Evolutionary conservation across 1,284 basidiomycete genomes (phyloP), one percentile per base, ranked within the genome.

Genomic region (Phenoliferia sp.): DNA sequence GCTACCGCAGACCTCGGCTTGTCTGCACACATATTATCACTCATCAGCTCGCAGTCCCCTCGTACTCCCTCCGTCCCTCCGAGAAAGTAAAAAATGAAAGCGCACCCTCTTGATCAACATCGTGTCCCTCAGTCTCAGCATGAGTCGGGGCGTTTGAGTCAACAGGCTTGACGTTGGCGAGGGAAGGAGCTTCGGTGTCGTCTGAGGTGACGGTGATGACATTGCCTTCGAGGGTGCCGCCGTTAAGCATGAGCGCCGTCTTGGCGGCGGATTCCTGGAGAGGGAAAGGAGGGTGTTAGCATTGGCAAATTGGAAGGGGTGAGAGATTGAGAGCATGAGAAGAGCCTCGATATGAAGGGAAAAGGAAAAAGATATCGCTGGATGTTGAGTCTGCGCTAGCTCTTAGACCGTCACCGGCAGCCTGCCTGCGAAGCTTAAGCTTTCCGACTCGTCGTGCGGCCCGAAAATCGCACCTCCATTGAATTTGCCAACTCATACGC

Each of bases 1-100:
- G 88, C 89, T 75, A 94, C 90, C 54, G 86, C 90, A 32, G 89
- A 88, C 56, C 88, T 83, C 1, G 90, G 90, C 80, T 92, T 92
- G 78, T 91, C 89, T 32, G 56, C 59, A 50, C 34, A 16, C 39
- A 32, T 22, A 34, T 34, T n/a, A 58, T n/a, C n/a, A 32, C 16
- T 58, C 31, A 33, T 33, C 3, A 35, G 33, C 6, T 55, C 26
- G 48, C 48, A 22, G 12, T 52, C n/a, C n/a, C n/a, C n/a, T n/a
- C n/a, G n/a, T n/a, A 54, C 10, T 28, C 19, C 26, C 10, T 19
- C 52, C 15, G 29, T 10, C 10, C 15, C 52, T 17, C 19, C 7
- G 10, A 10, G 16, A 59, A 32, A 29, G n/a, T 34, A 29, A 36
- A 60, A 31, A 4, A 44, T 22, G 39, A 2, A 28, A 32, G n/a